Percentiles rank a stretch among this genome's conserved stretches.
Conservation (phyloP, 2,329 filamentous ascomycete genomes). For the Calycina marina region DNA sequence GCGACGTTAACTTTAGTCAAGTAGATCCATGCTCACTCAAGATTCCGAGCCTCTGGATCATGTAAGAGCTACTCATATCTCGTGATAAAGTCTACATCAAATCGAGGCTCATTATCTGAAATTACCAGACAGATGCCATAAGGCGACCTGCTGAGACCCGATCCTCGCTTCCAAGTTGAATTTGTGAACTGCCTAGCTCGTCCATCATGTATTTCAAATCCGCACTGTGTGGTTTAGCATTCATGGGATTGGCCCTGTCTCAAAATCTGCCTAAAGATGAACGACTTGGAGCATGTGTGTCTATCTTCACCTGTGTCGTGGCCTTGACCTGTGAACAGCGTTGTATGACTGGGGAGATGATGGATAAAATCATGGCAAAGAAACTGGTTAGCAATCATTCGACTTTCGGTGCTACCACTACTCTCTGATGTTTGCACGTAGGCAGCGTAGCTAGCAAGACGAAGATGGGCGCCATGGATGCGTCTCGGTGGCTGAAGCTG, state of each 20-base stretch:
- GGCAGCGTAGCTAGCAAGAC: not conserved
- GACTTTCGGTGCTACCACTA: not conserved
- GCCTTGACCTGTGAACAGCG: not conserved
- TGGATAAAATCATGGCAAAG: not conserved
- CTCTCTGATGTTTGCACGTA: not conserved
- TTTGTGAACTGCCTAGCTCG: too few relatives aligned
- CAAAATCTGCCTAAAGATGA: not conserved
- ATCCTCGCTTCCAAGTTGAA: too few relatives aligned
- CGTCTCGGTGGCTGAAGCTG: constrained; percentile 3
- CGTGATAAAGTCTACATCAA: too few relatives aligned
- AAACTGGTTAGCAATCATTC: not conserved
- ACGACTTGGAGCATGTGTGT: not conserved
- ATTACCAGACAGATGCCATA: too few relatives aligned
- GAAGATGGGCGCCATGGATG: constrained; percentile 3
- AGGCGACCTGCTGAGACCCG: too few relatives aligned
- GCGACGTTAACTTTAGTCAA: too few relatives aligned
- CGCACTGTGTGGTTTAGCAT: not conserved
- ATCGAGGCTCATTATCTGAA: too few relatives aligned
- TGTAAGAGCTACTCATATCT: too few relatives aligned
- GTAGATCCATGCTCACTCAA: too few relatives aligned
- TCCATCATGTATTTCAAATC: not conserved
- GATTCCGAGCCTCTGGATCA: too few relatives aligned
- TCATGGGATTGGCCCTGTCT: not conserved
- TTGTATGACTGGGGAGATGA: not conserved
- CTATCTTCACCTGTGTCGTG: not conserved